Conservation (phyloP, 768 basidiomycete species). For the Paxillus rubicundulus region DNA sequence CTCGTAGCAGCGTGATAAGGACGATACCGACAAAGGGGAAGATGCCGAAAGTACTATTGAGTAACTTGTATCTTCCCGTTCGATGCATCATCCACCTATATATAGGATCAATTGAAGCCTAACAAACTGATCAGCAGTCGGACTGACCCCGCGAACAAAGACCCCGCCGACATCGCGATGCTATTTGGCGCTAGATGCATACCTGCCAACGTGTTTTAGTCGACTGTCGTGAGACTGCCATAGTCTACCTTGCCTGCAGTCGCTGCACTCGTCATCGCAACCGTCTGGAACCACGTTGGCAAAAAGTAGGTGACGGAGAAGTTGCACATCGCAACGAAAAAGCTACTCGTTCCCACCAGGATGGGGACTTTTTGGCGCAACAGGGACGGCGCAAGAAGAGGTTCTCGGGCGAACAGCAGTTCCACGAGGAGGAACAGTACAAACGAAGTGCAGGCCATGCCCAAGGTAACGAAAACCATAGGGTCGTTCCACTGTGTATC, state of each 20-base stretch:
- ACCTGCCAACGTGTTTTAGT: slow-evolving; percentile 25
- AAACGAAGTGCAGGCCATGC: slow-evolving; percentile 42
- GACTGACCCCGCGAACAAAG: slow-evolving; percentile 47
- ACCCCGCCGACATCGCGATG: slow-evolving; percentile 47
- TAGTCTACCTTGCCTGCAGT: slow-evolving; percentile 48
- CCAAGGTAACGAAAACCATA: slow-evolving; percentile 49
- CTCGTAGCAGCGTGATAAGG: slow-evolving; percentile 31
- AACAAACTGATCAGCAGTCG: not conserved
- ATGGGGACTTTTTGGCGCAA: slow-evolving; percentile 67
- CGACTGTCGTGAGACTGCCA: too few species aligned
- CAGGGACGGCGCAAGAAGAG: slow-evolving; percentile 64
- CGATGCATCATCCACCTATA: slow-evolving; percentile 46
- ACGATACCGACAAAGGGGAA: slow-evolving; percentile 45
- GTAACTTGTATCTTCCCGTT: slow-evolving; percentile 48
- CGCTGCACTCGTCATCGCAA: slow-evolving; percentile 63
- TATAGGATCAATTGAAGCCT: not conserved
- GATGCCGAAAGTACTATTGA: slow-evolving; percentile 48
- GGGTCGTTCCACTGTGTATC: slow-evolving; percentile 52
- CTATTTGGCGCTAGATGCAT: slow-evolving; percentile 51
- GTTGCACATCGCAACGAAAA: slow-evolving; percentile 71
- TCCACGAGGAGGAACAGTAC: slow-evolving; percentile 60
- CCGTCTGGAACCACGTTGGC: slow-evolving; percentile 83
- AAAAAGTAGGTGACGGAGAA: slow-evolving; percentile 74
- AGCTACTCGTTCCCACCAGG: slow-evolving; percentile 67
- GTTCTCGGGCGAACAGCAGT: slow-evolving; percentile 60